Base-by-base conservation (phyloP, 169 alveolate genomes). In the Plasmodium gonderi region DNA sequence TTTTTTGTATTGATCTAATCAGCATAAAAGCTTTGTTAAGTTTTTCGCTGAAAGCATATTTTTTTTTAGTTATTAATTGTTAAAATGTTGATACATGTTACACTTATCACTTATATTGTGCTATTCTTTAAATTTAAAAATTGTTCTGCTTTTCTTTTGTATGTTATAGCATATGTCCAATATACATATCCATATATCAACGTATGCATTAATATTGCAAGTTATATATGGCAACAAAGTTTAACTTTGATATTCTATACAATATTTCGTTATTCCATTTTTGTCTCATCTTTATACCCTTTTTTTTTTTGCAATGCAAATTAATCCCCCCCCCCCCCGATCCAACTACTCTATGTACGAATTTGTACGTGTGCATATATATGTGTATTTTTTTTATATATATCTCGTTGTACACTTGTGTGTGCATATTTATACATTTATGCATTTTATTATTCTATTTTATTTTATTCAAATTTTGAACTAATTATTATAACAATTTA, bases 321-420 rank as follows among this genome's bases (percentile, higher is more conserved):
- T 11, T 54, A 54, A 33, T 54, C 36, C 72, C 72, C 23, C 72
- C 72, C 72, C 72, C 72, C 23, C 72, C 72, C 72, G 36, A 54
- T 54, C 14, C 36, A 54, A 20, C 72, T 12, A 11, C 33, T 54
- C 72, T 33, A 54, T n/a, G 72, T 54, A 33, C 14, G 72, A 33
- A 54, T 20, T n/a, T n/a, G 12, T n/a, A 6, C 72, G 23, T 54
- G 12, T 54, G 23, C 72, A 33, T 54, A 54, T 12, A 26, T 49
- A 49, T 54, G 72, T 3, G 23, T 4, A 2, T 12, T 51, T 51
- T 51, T 12, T 49, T 49, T 49, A 9, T 42, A 6, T 4, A 6
- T 42, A 9, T 49, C 17, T 17, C 26, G 17, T 49, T 17, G 26
- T n/a, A 49, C 26, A 49, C 67, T 49, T 26, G 26, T 49, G 17